A percentile compares a stretch with the other conserved stretches of the same genome.
Conservation (phyloP, 129 eudicot genomes). For the Ambrosia trifida region DNA sequence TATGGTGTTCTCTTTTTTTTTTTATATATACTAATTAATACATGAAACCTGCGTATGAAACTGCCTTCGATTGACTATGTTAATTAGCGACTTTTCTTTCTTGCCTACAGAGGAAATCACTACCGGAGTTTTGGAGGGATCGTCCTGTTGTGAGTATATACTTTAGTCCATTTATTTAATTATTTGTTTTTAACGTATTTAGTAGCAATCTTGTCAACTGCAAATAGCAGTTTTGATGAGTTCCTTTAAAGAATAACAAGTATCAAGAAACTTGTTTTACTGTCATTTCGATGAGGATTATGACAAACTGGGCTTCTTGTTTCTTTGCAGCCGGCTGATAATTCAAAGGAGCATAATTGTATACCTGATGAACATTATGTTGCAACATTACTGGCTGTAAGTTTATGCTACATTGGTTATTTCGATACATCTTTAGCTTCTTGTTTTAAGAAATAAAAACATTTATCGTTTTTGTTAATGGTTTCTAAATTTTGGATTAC, state of each 20-base stretch:
- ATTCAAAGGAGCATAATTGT: conserved; percentile 87
- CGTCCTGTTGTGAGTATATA: conserved; percentile 66
- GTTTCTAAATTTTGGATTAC: conserved; percentile 1
- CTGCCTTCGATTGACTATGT: not conserved
- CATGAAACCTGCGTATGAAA: not conserved
- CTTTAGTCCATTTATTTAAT: conserved; percentile 28
- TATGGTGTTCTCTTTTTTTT: not conserved
- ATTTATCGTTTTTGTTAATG: not conserved
- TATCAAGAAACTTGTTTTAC: conserved; percentile 6
- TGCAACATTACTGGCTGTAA: conserved; percentile 80
- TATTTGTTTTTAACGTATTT: not conserved
- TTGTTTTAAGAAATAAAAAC: conserved; percentile 4
- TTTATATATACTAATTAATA: not conserved
- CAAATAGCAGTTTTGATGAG: conserved; percentile 1
- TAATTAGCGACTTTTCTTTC: conserved; percentile 18
- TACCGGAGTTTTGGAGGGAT: conserved; percentile 98
- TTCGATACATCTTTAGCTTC: not conserved
- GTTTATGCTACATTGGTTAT: conserved; percentile 32
- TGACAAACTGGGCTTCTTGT: conserved; percentile 7
- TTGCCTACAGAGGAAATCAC: conserved; percentile 68
- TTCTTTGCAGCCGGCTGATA: conserved; percentile 66
- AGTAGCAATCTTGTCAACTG: conserved; percentile 17
- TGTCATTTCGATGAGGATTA: not conserved
- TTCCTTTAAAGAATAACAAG: not conserved
- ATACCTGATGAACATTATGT: conserved; percentile 99